Conservation (phyloP, 352 stramenopile genomes). For the Globisporangium okanoganense region DNA sequence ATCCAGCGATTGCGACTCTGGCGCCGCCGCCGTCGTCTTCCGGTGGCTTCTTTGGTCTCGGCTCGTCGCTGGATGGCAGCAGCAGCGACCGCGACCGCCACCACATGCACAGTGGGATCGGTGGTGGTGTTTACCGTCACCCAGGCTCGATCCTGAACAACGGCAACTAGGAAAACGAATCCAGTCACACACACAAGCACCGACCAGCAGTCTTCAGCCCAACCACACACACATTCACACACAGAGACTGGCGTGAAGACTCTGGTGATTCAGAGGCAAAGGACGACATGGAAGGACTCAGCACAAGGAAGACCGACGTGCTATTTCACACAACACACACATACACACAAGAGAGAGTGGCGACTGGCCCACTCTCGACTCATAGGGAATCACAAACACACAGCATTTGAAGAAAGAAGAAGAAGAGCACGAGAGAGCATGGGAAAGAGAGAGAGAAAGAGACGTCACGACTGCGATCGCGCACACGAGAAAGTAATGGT, state of each 20-base stretch:
- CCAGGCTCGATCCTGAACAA: conserved; percentile 48
- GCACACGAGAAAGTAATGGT: neutral
- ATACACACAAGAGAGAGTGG: conserved; percentile 22
- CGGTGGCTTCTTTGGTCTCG: conserved; percentile 24
- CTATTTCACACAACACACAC: conserved; percentile 16
- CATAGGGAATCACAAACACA: conserved; percentile 11
- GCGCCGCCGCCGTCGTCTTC: conserved; percentile 7
- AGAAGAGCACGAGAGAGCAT: neutral
- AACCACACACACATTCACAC: conserved; percentile 14
- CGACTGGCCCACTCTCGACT: conserved; percentile 3
- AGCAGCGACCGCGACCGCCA: conserved; percentile 22
- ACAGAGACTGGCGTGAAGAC: conserved; percentile 2
- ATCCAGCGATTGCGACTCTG: conserved; percentile 46
- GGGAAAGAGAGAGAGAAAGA: neutral
- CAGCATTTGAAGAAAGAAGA: conserved; percentile 6
- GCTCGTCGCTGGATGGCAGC: conserved; percentile 21
- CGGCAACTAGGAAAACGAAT: conserved; percentile 21
- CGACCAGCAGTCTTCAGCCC: neutral
- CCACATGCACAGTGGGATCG: conserved; percentile 30
- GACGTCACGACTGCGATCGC: neutral
- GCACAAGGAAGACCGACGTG: conserved; percentile 1
- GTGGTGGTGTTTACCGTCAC: conserved; percentile 30
- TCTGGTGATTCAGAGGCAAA: conserved; percentile 6
- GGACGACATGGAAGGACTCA: conserved; percentile 18
- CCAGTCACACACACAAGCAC: neutral